Evolutionary conservation across 2,329 filamentous ascomycete species (phyloP).

Genomic region (Calonectria hongkongensis): DNA sequence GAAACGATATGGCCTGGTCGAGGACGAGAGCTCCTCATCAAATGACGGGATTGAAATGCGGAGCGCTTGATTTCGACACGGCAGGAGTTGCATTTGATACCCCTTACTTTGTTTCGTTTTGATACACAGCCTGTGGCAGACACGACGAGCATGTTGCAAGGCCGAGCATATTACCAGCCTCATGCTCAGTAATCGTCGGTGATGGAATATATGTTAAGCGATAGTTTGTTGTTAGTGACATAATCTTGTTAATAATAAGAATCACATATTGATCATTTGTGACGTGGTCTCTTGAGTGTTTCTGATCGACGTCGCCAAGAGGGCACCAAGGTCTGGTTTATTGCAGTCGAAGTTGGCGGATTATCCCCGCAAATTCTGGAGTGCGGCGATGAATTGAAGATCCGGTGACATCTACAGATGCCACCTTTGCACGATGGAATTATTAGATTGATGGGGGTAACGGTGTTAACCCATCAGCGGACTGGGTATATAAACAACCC

Average conservation of each 20-base stretch:
- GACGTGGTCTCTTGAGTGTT: neutral
- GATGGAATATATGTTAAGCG: neutral
- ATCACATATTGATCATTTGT: neutral
- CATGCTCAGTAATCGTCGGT: neutral
- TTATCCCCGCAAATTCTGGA: too few species aligned
- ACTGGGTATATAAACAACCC: too few species aligned
- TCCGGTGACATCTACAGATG: too few species aligned
- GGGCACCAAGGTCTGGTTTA: too few species aligned
- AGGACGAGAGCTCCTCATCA: slow-evolving; percentile 29
- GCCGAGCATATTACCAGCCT: neutral
- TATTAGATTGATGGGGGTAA: too few species aligned
- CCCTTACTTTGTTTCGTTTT: slow-evolving; percentile 34
- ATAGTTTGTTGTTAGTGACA: neutral
- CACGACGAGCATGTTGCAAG: slow-evolving; percentile 11
- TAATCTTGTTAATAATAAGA: slow-evolving; percentile 13
- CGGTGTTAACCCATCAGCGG: too few species aligned
- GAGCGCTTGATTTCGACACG: slow-evolving; percentile 33
- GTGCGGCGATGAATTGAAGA: too few species aligned
- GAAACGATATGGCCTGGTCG: slow-evolving; percentile 58
- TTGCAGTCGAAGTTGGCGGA: too few species aligned
- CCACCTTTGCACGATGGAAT: too few species aligned
- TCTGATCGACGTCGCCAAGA: too few species aligned
- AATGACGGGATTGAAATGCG: slow-evolving; percentile 48
- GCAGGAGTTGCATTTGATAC: slow-evolving; percentile 46
- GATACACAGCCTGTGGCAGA: slow-evolving; percentile 2